Evolutionary conservation across 2,329 filamentous ascomycete genomes (phyloP).

Genomic region (Trichophyton rubrum): DNA sequence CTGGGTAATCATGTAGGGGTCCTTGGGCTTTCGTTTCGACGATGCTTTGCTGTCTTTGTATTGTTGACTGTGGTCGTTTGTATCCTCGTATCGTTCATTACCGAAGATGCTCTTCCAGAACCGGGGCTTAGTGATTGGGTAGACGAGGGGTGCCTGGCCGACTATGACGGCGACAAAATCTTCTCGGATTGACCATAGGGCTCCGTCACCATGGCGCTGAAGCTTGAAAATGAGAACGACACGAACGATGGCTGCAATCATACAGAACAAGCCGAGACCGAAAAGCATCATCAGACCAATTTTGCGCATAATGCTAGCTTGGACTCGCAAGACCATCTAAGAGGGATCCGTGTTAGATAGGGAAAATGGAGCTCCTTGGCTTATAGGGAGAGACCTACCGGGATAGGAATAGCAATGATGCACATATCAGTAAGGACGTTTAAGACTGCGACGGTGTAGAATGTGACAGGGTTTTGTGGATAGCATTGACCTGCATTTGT

Average conservation of each 20-base stretch:
- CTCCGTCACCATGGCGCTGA: constrained; percentile 12
- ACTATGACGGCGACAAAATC: constrained; percentile 30
- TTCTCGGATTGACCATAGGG: constrained; percentile 31
- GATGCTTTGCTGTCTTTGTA: not conserved
- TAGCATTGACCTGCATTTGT: constrained; percentile 17
- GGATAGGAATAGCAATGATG: constrained; percentile 27
- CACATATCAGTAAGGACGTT: constrained; percentile 26
- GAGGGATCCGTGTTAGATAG: not conserved
- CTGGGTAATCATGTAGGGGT: not conserved
- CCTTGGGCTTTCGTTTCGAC: not conserved
- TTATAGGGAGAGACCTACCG: constrained; percentile 13
- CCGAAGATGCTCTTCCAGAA: not conserved
- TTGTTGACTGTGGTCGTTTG: not conserved
- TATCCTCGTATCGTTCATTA: not conserved
- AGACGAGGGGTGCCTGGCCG: constrained; percentile 27
- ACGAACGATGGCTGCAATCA: constrained; percentile 20
- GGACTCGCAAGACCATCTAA: constrained; percentile 20
- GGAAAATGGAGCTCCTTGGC: not conserved
- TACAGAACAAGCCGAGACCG: constrained; percentile 24
- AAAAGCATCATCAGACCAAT: constrained; percentile 24
- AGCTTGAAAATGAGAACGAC: constrained; percentile 20
- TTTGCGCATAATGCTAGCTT: constrained; percentile 21
- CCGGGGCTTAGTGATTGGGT: constrained; percentile 13
- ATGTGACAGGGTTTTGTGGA: constrained; percentile 23
- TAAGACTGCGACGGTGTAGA: constrained; percentile 24